phyloP scores from a whole-genome alignment of 2,329 filamentous ascomycete genomes.

The Trichophyton benhamiae region DNA sequence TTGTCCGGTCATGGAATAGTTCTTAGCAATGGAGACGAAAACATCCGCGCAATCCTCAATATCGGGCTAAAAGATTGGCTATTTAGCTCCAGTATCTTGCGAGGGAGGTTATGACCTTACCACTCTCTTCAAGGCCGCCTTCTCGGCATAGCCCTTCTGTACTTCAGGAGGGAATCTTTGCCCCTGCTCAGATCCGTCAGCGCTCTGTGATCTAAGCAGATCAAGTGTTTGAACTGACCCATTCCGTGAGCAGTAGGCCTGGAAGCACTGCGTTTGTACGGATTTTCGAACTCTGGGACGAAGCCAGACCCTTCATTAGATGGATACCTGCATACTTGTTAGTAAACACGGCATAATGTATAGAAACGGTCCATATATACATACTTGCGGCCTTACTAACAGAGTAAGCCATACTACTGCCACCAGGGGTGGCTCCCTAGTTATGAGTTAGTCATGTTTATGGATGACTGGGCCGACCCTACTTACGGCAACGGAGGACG shows the following conservation, averaged over 20 bases:
- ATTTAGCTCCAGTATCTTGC: slow-evolving; percentile 9
- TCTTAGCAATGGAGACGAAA: slow-evolving; percentile 32
- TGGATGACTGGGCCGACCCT: background rate
- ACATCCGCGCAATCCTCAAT: slow-evolving; percentile 33
- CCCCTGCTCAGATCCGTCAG: slow-evolving; percentile 31
- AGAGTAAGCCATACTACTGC: slow-evolving; percentile 56
- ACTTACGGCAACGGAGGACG: slow-evolving; percentile 47
- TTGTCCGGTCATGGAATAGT: slow-evolving; percentile 37
- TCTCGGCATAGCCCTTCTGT: slow-evolving; percentile 43
- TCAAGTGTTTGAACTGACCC: slow-evolving; percentile 33
- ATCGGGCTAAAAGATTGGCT: slow-evolving; percentile 21
- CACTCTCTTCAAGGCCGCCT: slow-evolving; percentile 47
- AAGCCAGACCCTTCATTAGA: slow-evolving; percentile 52
- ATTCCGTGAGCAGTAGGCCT: slow-evolving; percentile 55
- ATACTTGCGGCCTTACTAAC: slow-evolving; percentile 63
- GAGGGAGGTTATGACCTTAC: slow-evolving; percentile 23
- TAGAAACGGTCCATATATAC: background rate
- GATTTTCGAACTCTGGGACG: slow-evolving; percentile 49
- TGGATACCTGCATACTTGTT: slow-evolving; percentile 40
- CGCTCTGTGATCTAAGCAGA: background rate
- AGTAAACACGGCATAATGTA: slow-evolving; percentile 6
- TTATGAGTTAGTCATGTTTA: slow-evolving; percentile 24
- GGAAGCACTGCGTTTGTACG: slow-evolving; percentile 54
- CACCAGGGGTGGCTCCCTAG: slow-evolving; percentile 39
- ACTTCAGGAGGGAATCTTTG: slow-evolving; percentile 45